Base-by-base conservation (phyloP, 495 filamentous ascomycete species). In the Penicillium diatomitis region DNA sequence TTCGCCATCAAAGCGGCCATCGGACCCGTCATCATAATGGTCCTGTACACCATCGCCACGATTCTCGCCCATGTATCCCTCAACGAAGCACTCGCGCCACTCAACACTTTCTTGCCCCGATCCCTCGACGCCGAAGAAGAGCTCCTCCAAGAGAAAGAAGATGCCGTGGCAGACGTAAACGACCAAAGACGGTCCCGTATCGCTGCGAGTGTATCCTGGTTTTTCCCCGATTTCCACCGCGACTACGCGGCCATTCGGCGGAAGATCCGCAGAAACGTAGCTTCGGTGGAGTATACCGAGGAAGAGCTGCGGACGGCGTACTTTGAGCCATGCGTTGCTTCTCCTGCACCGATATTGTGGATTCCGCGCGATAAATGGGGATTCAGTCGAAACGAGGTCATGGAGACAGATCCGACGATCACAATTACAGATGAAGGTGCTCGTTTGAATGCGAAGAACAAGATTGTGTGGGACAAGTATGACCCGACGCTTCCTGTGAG, bases 21-120 rank as follows among this genome's bases (percentile, higher is more conserved):
- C 12, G 90, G 88, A 0, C 88, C 90, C 0, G 60, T 90, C 12
- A 67, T 91, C 38, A 78, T 95, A 50, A 89, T 91, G 81, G 66
- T 84, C 28, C 51, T 85, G n/a, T 84, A 88, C 70, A 68, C 87
- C 8, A 64, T 90, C 63, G 83, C 87, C 65, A 92, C 84, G 5
- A 62, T 83, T 11, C 76, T 94, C 32, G 89, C 86, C 60, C 86
- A 95, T 65, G 57, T 88, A 37, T 81, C 79, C 12, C 79, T 96
- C 48, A 86, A 88, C 70, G 70, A 72, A 41, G 84, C 88, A 8
- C 73, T 96, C 11, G 65, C 77, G 28, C 88, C 88, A 0, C 75
- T 90, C 10, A 78, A 88, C 52, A 79, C 80, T 44, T 90, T 86
- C 60, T 77, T 94, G 4, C 87, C 88, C 1, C 72, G 76, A 38